A percentile compares a stretch with the other conserved stretches of the same genome.
phyloP scores from a whole-genome alignment of 768 basidiomycete species.

The Pleurotus ostreatus region DNA sequence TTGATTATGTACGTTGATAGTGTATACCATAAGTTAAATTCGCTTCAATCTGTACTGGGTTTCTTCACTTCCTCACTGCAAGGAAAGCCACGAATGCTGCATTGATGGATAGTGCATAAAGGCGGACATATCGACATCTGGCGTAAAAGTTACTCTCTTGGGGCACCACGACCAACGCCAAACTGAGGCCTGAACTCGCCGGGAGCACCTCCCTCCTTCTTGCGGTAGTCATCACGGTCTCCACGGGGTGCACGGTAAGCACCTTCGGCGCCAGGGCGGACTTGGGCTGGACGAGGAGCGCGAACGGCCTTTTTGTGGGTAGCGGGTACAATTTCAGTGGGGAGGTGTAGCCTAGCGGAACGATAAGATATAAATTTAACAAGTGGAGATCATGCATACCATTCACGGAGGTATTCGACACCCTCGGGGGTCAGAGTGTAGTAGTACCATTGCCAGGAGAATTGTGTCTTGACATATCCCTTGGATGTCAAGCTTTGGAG shows the following conservation, averaged over 20 bases:
- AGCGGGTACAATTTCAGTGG: slow-evolving; percentile 91
- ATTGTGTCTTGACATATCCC: slow-evolving; percentile 97
- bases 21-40: slow-evolving; percentile 6
- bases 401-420: slow-evolving; percentile 94
- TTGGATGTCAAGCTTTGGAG: slow-evolving; percentile 65
- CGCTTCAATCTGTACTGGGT: background rate
- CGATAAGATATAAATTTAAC: background rate
- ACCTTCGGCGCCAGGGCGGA: slow-evolving; percentile 65
- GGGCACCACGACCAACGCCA: slow-evolving; percentile 86
- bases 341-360: slow-evolving; percentile 80
- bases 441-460: slow-evolving; percentile 99
- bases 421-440: slow-evolving; percentile 97
- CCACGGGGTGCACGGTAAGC: slow-evolving; percentile 88
- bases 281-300: slow-evolving; percentile 75
- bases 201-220: slow-evolving; percentile 86
- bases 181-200: slow-evolving; percentile 89
- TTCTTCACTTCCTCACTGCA: background rate
- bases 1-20: background rate
- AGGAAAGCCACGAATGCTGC: background rate
- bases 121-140: background rate
- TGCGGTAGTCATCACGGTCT: slow-evolving; percentile 88
- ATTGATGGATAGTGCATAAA: background rate
- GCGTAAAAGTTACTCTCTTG: slow-evolving; percentile 55
- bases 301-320: slow-evolving; percentile 98
- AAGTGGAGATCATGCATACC: slow-evolving; percentile 30